A percentile compares a stretch with the other conserved stretches of the same genome.
Evolutionary conservation across 495 filamentous ascomycete species (phyloP).

Genomic region (Podospora sp.): DNA sequence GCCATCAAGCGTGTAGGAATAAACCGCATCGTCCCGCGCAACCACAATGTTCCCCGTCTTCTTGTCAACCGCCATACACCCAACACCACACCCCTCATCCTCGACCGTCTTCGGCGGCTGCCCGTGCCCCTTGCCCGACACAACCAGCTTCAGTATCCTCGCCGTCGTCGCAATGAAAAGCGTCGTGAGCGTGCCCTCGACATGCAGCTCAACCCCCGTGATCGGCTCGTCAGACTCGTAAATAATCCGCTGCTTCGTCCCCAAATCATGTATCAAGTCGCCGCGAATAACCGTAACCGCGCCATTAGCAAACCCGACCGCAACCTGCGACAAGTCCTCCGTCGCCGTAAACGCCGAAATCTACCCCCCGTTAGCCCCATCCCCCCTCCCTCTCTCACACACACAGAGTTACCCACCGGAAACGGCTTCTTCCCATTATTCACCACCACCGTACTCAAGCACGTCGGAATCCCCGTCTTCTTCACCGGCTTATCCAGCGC

Average conservation of each 20-base stretch:
- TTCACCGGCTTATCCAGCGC: conserved; percentile 91
- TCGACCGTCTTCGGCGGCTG: conserved; percentile 87
- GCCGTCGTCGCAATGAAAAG: conserved; percentile 91
- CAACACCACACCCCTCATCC: conserved; percentile 82
- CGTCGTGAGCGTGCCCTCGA: conserved; percentile 65
- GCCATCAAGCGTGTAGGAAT: conserved; percentile 85
- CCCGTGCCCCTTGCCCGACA: conserved; percentile 83
- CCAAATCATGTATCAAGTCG: conserved; percentile 92
- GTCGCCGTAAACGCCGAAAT: conserved; percentile 88
- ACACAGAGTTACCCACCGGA: conserved; percentile 58
- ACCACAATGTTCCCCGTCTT: conserved; percentile 83
- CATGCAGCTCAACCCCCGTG: conserved; percentile 80
- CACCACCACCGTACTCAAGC: conserved; percentile 79
- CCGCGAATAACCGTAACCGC: conserved; percentile 91
- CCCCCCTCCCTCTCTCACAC: background rate
- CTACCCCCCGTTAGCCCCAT: conserved; percentile 45
- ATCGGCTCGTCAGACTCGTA: conserved; percentile 97
- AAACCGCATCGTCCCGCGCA: conserved; percentile 90
- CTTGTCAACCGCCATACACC: conserved; percentile 87
- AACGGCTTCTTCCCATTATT: conserved; percentile 93
- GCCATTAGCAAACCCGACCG: conserved; percentile 94
- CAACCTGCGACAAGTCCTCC: conserved; percentile 85
- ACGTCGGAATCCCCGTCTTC: conserved; percentile 86
- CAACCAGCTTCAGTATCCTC: conserved; percentile 81
- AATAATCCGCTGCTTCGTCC: conserved; percentile 93